Evolutionary conservation across 1,284 basidiomycete species (phyloP).

Genomic region (Austropuccinia psidii): DNA sequence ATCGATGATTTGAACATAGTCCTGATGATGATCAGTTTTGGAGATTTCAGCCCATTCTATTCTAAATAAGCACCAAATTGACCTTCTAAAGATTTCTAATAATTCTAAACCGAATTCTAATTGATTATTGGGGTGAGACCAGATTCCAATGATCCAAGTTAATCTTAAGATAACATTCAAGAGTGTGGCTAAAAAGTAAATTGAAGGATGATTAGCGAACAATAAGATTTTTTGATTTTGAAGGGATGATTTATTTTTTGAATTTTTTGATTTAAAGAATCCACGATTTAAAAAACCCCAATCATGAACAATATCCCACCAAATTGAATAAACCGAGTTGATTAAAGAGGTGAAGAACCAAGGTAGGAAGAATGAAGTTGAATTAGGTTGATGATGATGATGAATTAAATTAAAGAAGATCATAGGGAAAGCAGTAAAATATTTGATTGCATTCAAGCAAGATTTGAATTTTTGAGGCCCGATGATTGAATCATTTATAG

Average conservation of each 20-base stretch:
- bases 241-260: background rate
- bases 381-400: no score
- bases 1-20: no score
- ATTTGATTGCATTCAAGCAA: slow-evolving; percentile 91
- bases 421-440: slow-evolving; percentile 94
- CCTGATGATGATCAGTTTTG: background rate
- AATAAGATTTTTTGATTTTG: slow-evolving; percentile 50
- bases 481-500: slow-evolving; percentile 72
- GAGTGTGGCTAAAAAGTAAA: slow-evolving; percentile 77
- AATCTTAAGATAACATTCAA: slow-evolving; percentile 83
- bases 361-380: slow-evolving; percentile 18
- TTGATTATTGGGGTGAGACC: slow-evolving; percentile 79
- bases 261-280: background rate
- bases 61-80: slow-evolving; percentile 94
- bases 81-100: slow-evolving; percentile 77
- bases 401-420: slow-evolving; percentile 63
- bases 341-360: slow-evolving; percentile 59
- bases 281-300: slow-evolving; percentile 79
- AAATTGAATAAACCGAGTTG: slow-evolving; percentile 93
- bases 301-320: slow-evolving; percentile 98
- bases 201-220: slow-evolving; percentile 56
- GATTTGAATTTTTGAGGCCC: slow-evolving; percentile 55
- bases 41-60: slow-evolving; percentile 55
- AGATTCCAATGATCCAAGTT: slow-evolving; percentile 89
- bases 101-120: slow-evolving; percentile 81